Percentiles rank a stretch among this genome's conserved stretches.
phyloP scores from a whole-genome alignment of 2,329 filamentous ascomycete genomes.

The Exserohilum rostratum region DNA sequence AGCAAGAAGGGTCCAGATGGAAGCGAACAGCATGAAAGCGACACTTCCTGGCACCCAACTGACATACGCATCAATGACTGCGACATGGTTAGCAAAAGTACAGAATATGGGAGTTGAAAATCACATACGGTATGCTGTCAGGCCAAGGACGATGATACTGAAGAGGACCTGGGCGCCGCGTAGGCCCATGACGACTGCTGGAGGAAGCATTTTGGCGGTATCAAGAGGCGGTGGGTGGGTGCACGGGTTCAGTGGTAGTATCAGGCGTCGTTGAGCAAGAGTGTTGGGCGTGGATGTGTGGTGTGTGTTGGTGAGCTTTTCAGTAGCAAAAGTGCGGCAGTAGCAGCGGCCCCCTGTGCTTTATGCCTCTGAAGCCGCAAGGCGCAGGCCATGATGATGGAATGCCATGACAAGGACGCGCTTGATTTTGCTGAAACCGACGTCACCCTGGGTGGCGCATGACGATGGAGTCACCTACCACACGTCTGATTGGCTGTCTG shows the following conservation, averaged over 20 bases:
- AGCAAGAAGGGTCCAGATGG: conserved; percentile 73
- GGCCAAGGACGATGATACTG: conserved; percentile 75
- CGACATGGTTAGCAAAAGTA: conserved; percentile 3
- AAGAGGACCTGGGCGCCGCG: conserved; percentile 73
- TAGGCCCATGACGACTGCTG: conserved; percentile 62
- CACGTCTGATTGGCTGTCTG: conserved; percentile 19
- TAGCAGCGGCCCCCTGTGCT: conserved; percentile 21
- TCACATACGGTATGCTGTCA: conserved; percentile 75
- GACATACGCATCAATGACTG: conserved; percentile 58
- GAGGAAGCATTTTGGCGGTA: conserved; percentile 28
- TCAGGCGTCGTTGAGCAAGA: conserved; percentile 1
- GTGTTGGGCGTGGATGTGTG: neutral
- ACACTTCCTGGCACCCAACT: conserved; percentile 61
- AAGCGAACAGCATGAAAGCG: conserved; percentile 81
- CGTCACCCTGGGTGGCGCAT: conserved; percentile 25
- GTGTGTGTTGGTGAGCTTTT: neutral
- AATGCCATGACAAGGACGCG: conserved; percentile 20
- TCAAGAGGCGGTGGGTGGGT: conserved; percentile 3
- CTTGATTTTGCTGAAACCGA: conserved; percentile 12
- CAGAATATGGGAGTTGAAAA: neutral
- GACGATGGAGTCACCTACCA: conserved; percentile 7
- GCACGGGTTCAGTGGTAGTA: neutral
- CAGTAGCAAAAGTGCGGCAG: neutral
- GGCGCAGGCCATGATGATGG: conserved; percentile 23
- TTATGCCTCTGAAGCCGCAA: conserved; percentile 12